These are phyloP conservation scores for Aspergillus pseudonomiae DNA, from an alignment of 2,329 filamentous ascomycete species.

Conservation along the genomic window DNA sequence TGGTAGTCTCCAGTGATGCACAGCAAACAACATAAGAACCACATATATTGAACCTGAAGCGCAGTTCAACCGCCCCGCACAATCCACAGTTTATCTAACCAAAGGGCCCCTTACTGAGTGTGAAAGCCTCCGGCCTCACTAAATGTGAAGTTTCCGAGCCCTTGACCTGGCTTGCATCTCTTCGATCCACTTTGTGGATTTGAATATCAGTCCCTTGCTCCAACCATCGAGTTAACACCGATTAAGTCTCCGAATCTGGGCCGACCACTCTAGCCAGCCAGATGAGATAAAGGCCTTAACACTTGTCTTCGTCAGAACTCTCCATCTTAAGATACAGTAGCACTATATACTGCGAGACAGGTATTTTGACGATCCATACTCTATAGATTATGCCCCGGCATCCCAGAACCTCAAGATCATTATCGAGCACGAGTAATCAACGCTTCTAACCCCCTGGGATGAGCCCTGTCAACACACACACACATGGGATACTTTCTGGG, in stretches of 20 bases:
- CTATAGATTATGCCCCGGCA: not conserved
- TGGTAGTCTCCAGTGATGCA: not conserved
- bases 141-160: not conserved
- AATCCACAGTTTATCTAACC: not conserved
- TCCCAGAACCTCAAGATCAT: no score
- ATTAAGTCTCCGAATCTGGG: not conserved
- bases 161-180: not conserved
- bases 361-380: not conserved
- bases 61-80: not conserved
- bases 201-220: not conserved
- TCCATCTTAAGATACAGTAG: not conserved
- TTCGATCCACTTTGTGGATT: not conserved
- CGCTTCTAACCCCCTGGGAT: not conserved
- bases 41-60: not conserved
- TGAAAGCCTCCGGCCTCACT: not conserved
- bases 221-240: no score
- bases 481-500: not conserved
- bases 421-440: not conserved
- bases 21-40: not conserved
- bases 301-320: not conserved
- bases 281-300: not conserved
- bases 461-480: not conserved
- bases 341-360: not conserved
- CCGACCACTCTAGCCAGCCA: not conserved
- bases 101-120: not conserved